Evolutionary conservation across 2,329 filamentous ascomycete species (phyloP).

Genomic region (Fusarium coffeatum): DNA sequence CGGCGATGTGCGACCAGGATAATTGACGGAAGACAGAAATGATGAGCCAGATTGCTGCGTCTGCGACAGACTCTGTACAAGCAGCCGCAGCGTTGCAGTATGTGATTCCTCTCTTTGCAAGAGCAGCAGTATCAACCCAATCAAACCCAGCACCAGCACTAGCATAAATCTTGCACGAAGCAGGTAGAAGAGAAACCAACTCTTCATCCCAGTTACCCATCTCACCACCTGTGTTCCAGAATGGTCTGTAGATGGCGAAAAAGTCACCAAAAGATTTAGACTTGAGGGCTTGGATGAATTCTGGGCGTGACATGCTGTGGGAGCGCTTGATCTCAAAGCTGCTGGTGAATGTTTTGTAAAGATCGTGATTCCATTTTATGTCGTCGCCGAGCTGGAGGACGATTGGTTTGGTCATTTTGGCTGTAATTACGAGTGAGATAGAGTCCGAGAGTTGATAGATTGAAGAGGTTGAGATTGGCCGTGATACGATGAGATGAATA

Average conservation of each 20-base stretch:
- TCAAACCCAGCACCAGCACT: constrained; percentile 46
- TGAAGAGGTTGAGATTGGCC: background rate
- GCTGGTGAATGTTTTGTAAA: constrained; percentile 38
- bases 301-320: constrained; percentile 43
- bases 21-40: constrained; percentile 45
- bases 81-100: constrained; percentile 46
- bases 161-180: constrained; percentile 44
- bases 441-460: background rate
- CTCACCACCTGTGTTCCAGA: constrained; percentile 46
- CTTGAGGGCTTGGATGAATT: constrained; percentile 44
- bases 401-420: constrained; percentile 43
- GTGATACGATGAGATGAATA: background rate
- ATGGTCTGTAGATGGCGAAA: constrained; percentile 44
- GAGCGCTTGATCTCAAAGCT: constrained; percentile 45
- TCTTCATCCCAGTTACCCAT: constrained; percentile 48
- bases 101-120: constrained; percentile 42
- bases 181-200: constrained; percentile 37
- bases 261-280: constrained; percentile 43
- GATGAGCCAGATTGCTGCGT: constrained; percentile 46
- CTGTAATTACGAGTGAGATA: background rate
- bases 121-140: constrained; percentile 43
- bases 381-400: constrained; percentile 47
- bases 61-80: constrained; percentile 45
- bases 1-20: constrained; percentile 44
- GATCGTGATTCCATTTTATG: constrained; percentile 46